Conservation (phyloP, 1,284 basidiomycete genomes). For the Somion occarium region DNA sequence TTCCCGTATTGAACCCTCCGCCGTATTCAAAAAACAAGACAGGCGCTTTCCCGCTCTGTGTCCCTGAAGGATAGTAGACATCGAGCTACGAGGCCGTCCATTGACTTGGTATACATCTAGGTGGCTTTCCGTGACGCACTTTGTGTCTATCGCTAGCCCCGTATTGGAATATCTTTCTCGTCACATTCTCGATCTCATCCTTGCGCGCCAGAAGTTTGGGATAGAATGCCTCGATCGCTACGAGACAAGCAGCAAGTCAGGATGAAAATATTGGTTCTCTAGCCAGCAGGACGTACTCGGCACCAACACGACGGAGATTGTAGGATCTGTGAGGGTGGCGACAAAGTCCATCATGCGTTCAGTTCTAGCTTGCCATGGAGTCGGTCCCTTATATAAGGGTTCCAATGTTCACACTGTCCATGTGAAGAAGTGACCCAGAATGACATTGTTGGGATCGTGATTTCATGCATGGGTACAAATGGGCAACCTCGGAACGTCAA, state of each 20-base stretch:
- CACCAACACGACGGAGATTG: neutral
- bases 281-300: constrained; percentile 5
- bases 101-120: neutral
- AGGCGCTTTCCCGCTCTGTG: constrained; percentile 31
- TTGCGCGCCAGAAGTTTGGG: constrained; percentile 38
- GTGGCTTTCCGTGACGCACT: constrained; percentile 27
- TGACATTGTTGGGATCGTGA: neutral
- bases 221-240: constrained; percentile 33
- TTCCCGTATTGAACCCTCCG: constrained; percentile 52
- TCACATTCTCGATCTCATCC: constrained; percentile 34
- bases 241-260: neutral
- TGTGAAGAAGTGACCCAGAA: neutral
- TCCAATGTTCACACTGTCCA: neutral
- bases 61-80: constrained; percentile 47
- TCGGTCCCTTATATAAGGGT: neutral
- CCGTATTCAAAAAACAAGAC: constrained; percentile 62
- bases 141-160: constrained; percentile 49
- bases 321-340: neutral
- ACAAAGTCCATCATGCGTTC: constrained; percentile 6
- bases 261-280: neutral
- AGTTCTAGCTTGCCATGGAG: neutral
- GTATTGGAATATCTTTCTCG: constrained; percentile 50
- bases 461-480: neutral
- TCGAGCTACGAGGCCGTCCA: constrained; percentile 34
- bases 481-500: too few relatives aligned